Evolutionary conservation across 345 rosid species (phyloP), one percentile per base, ranked within the genome.

Genomic region (Linum lewisii): DNA sequence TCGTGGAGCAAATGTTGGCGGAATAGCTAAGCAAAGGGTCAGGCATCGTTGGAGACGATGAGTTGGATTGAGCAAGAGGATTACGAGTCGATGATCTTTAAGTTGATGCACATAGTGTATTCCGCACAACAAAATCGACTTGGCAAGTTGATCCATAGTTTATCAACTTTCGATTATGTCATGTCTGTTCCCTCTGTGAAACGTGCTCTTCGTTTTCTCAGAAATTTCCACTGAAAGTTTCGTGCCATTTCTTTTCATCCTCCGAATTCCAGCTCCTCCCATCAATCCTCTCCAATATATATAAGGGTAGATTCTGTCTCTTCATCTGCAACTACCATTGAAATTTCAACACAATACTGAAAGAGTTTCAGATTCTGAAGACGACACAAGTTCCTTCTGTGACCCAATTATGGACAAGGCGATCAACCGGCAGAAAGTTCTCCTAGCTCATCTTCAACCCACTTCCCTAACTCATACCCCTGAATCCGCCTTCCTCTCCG

Each of bases 361-460:
- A 42, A 16, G 7, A 29, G 34, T 29, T 15, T 38, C 45, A 38
- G 16, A 15, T 38, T 38, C 45, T 38, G 32, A 26, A 8, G 14
- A 38, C 45, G 38, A 34, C 38, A 11, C 7, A 34, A 34, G 38
- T 34, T 34, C n/a, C n/a, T 34, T 34, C 38, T 34, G 5, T 34
- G 5, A 9, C 45, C 47, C 47, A 42, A 22, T 7, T 2, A 87
- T 94, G 97, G 99, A 94, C 64, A 90, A 78, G 71, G 97, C 96
- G 11, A 84, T 84, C 78, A 81, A 81, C 71, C 82, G 99, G 57
- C 99, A 94, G 72, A 67, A 81, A 6, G 75, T 90, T 59, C 82
- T 90, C 74, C 96, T 94, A 11, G 82, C 85, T 53, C 99, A 93
- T 72, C 91, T 89, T 69, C 87, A 81, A 2, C 90, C 99, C 78